phyloP scores from a whole-genome alignment of 2,329 filamentous ascomycete genomes.

The Penicillium sp. region DNA sequence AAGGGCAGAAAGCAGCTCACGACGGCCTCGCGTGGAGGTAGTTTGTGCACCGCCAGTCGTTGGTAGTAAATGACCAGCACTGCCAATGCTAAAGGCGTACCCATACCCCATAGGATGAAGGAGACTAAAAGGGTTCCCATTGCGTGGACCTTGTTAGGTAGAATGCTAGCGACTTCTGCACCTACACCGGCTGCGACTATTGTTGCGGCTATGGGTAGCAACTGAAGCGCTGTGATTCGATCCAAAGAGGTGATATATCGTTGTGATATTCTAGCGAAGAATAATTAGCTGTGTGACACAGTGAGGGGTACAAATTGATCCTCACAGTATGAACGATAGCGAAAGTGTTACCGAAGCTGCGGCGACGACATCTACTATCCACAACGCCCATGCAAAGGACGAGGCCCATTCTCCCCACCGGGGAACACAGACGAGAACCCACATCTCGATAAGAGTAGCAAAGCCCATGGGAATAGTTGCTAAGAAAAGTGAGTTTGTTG shows the following conservation, averaged over 20 bases:
- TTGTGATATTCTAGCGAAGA: constrained; percentile 34
- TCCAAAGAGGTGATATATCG: constrained; percentile 42
- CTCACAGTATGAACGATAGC: constrained; percentile 60
- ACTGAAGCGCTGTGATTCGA: constrained; percentile 63
- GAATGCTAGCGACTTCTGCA: constrained; percentile 61
- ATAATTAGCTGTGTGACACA: constrained; percentile 23
- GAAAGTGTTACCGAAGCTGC: constrained; percentile 41
- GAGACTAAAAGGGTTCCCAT: constrained; percentile 63
- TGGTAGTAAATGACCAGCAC: constrained; percentile 70
- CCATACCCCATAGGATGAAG: constrained; percentile 69
- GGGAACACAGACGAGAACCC: constrained; percentile 57
- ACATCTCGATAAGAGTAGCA: constrained; percentile 64
- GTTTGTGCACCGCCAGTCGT: constrained; percentile 64
- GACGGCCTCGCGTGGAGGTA: constrained; percentile 66
- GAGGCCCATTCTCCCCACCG: constrained; percentile 57
- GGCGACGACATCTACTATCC: constrained; percentile 51
- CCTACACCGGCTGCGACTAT: constrained; percentile 67
- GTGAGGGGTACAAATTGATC: background rate
- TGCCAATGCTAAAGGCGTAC: constrained; percentile 60
- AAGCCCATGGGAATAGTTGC: constrained; percentile 66
- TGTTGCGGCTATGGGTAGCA: constrained; percentile 66
- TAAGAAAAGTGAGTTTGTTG: constrained; percentile 64
- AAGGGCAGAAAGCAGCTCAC: constrained; percentile 68
- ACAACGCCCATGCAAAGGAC: constrained; percentile 49
- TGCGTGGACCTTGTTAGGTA: constrained; percentile 56